Evolutionary conservation across 768 basidiomycete genomes (phyloP).

Genomic region (Phanerochaete sordida): DNA sequence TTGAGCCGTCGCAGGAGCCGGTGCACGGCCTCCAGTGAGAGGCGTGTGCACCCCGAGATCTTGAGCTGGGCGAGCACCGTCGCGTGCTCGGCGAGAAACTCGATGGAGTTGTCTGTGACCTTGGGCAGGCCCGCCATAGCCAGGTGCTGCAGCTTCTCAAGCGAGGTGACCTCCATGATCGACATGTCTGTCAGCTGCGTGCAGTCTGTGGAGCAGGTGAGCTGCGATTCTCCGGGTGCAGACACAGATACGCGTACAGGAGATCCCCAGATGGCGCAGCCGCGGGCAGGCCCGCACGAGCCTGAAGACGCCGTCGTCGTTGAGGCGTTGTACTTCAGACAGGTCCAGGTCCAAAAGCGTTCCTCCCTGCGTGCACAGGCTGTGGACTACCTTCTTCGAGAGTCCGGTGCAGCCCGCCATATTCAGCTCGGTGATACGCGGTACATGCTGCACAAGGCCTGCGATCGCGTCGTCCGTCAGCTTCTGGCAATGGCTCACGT

Average conservation of each 20-base stretch:
- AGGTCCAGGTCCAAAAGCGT: conserved; percentile 78
- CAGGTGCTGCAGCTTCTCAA: conserved; percentile 69
- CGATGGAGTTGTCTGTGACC: conserved; percentile 81
- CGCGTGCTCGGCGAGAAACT: conserved; percentile 72
- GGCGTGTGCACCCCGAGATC: conserved; percentile 79
- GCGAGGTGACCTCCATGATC: conserved; percentile 72
- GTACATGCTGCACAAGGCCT: conserved; percentile 73
- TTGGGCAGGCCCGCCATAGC: conserved; percentile 78
- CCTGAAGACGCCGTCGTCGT: conserved; percentile 67
- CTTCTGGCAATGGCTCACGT: conserved; percentile 66
- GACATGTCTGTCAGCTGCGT: conserved; percentile 80
- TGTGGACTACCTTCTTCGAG: conserved; percentile 67
- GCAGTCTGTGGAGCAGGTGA: conserved; percentile 54
- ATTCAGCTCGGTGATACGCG: conserved; percentile 70
- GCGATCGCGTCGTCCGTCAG: conserved; percentile 75
- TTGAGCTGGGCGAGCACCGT: conserved; percentile 74
- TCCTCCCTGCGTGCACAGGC: conserved; percentile 67
- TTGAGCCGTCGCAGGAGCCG: conserved; percentile 57
- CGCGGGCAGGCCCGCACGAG: conserved; percentile 69
- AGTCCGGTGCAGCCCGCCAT: conserved; percentile 75
- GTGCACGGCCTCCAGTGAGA: conserved; percentile 76
- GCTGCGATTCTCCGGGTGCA: neutral
- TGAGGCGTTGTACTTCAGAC: conserved; percentile 76
- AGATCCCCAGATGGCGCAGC: conserved; percentile 80
- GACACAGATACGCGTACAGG: conserved; percentile 59